phyloP scores from a whole-genome alignment of 345 rosid genomes.

The Salix brachista region DNA sequence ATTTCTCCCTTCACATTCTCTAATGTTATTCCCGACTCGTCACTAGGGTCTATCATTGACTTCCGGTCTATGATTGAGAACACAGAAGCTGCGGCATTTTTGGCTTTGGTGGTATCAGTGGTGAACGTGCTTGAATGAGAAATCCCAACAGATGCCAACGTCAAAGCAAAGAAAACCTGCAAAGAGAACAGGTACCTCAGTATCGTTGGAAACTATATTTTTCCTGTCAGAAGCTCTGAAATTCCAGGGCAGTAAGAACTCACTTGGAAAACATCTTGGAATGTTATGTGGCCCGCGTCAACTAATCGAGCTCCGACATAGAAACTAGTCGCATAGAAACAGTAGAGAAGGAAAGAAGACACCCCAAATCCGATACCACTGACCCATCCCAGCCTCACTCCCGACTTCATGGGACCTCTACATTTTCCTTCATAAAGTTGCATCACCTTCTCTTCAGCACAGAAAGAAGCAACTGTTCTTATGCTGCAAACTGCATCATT shows the following conservation, averaged over 20 bases:
- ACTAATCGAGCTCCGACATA: slow-evolving; percentile 38
- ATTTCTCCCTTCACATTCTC: slow-evolving; percentile 37
- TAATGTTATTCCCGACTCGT: slow-evolving; percentile 27
- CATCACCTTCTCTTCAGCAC: slow-evolving; percentile 31
- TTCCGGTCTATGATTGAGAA: slow-evolving; percentile 35
- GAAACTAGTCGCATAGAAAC: slow-evolving; percentile 29
- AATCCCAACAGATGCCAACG: slow-evolving; percentile 29
- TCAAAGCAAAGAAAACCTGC: slow-evolving; percentile 42
- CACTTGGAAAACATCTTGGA: slow-evolving; percentile 34
- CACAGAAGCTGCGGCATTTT: slow-evolving; percentile 37
- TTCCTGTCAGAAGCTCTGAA: not conserved
- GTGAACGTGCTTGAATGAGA: slow-evolving; percentile 33
- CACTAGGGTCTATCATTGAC: slow-evolving; percentile 34
- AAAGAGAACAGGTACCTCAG: not conserved
- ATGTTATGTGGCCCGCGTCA: slow-evolving; percentile 23
- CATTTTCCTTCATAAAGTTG: slow-evolving; percentile 30
- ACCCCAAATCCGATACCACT: slow-evolving; percentile 37
- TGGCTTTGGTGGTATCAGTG: slow-evolving; percentile 34
- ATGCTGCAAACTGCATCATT: slow-evolving; percentile 32
- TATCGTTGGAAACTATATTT: not conserved
- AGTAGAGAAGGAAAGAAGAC: slow-evolving; percentile 27
- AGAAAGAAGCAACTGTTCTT: slow-evolving; percentile 35
- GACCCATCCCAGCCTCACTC: slow-evolving; percentile 31
- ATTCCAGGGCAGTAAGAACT: not conserved
- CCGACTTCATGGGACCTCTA: slow-evolving; percentile 28